Percentiles rank a stretch among this genome's conserved stretches.
Conservation (phyloP, 2,329 filamentous ascomycete genomes). For the Fusarium devonianum region DNA sequence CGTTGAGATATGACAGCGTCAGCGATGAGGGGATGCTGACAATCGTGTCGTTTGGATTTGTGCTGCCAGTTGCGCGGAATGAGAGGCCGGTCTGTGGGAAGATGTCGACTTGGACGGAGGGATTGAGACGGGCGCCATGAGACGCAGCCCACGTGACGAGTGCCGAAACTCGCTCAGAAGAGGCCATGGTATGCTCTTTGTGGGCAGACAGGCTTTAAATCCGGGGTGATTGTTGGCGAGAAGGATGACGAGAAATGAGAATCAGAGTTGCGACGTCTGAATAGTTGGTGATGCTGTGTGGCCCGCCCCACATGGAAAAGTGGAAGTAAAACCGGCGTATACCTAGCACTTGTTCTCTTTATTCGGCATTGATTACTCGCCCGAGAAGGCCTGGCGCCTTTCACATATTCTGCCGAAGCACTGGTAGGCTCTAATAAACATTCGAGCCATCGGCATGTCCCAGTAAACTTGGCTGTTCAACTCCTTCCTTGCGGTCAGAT, state of each 20-base stretch:
- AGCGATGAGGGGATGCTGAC: slow-evolving; percentile 61
- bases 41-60: slow-evolving; percentile 52
- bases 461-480: too few relatives aligned
- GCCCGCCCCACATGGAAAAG: slow-evolving; percentile 30
- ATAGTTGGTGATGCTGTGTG: slow-evolving; percentile 11
- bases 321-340: slow-evolving; percentile 22
- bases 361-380: too few relatives aligned
- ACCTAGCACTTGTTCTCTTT: too few relatives aligned
- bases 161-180: slow-evolving; percentile 33
- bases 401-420: too few relatives aligned
- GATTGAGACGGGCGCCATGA: slow-evolving; percentile 58
- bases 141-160: slow-evolving; percentile 59
- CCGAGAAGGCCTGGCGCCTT: too few relatives aligned
- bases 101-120: slow-evolving; percentile 59
- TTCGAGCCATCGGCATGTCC: too few relatives aligned
- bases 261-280: slow-evolving; percentile 2
- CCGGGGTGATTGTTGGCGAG: neutral
- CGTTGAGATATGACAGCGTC: slow-evolving; percentile 67
- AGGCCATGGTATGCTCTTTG: slow-evolving; percentile 11
- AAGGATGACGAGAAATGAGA: neutral
- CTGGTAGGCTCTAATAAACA: too few relatives aligned
- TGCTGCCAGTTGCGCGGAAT: slow-evolving; percentile 55
- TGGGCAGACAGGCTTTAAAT: neutral
- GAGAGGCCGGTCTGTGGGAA: slow-evolving; percentile 61
- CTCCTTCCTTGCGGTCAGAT: too few relatives aligned